Conservation (phyloP, 177 flowering plant genomes). For the Telopea speciosissima region DNA sequence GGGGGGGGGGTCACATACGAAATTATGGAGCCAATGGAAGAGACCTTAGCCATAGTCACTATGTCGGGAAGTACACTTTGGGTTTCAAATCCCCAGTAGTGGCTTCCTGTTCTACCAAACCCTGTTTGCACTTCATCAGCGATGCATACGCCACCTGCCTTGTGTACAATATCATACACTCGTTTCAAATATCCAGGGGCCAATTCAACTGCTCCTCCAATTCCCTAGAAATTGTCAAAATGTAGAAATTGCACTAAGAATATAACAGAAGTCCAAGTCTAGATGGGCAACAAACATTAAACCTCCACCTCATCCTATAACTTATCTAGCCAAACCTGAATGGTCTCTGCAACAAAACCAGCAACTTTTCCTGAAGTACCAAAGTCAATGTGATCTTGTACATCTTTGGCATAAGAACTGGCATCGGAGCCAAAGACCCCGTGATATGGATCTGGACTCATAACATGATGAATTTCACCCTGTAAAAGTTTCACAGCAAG, state of each 20-base stretch:
- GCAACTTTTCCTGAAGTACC: constrained; percentile 93
- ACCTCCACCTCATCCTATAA: not conserved
- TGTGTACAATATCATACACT: constrained; percentile 87
- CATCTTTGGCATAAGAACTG: constrained; percentile 64
- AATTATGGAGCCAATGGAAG: constrained; percentile 1
- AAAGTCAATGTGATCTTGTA: constrained; percentile 89
- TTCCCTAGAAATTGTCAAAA: constrained; percentile 51
- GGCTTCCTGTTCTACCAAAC: constrained; percentile 95
- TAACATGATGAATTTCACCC: constrained; percentile 96
- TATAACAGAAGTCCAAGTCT: not conserved
- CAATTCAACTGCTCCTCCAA: constrained; percentile 94
- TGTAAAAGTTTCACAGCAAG: constrained; percentile 22
- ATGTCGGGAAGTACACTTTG: constrained; percentile 91
- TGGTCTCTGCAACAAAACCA: constrained; percentile 97
- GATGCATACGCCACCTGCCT: constrained; percentile 95
- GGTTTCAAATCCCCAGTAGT: constrained; percentile 97
- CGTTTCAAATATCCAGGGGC: constrained; percentile 88
- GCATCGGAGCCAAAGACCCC: constrained; percentile 87
- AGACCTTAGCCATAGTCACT: constrained; percentile 98
- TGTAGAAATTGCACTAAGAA: not conserved
- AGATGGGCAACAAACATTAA: not conserved
- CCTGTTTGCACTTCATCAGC: constrained; percentile 99
- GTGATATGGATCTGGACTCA: constrained; percentile 92
- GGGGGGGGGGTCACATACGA: not conserved
- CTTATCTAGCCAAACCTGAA: constrained; percentile 51